Conservation (phyloP, 352 stramenopile species). For the Saprolegnia parasitica region DNA sequence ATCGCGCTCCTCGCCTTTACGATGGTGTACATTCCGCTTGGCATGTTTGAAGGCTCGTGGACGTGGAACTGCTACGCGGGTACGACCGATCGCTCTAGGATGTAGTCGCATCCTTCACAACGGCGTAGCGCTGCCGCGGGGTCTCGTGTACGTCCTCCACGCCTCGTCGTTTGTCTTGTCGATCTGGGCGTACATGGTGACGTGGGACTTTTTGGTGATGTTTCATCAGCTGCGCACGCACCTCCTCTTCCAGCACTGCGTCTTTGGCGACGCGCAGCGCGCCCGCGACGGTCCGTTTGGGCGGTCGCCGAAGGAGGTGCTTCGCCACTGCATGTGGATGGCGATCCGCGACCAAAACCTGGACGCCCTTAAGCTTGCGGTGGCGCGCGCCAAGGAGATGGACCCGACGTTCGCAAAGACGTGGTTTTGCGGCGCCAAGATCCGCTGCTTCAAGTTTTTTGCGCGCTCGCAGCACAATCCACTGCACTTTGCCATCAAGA, state of each 20-base stretch:
- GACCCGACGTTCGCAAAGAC: constrained; percentile 4
- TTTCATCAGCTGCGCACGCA: constrained; percentile 24
- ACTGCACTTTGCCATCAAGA: constrained; percentile 22
- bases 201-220: constrained; percentile 11
- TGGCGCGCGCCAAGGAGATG: neutral
- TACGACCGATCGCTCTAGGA: no score
- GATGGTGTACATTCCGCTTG: neutral
- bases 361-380: neutral
- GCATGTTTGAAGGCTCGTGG: neutral
- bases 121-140: no score
- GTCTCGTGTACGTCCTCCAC: no score
- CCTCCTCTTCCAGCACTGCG: constrained; percentile 18
- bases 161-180: neutral
- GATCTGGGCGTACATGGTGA: constrained; percentile 3
- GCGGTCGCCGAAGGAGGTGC: neutral
- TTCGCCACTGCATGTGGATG: constrained; percentile 6
- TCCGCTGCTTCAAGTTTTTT: neutral
- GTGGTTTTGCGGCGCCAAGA: neutral
- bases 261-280: constrained; percentile 1
- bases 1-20: constrained; percentile 6
- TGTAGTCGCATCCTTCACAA: no score
- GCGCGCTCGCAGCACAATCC: constrained; percentile 9
- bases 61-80: neutral
- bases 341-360: neutral
- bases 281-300: neutral